Conservation (phyloP, 2,329 filamentous ascomycete genomes). For the Zasmidium cellare region DNA sequence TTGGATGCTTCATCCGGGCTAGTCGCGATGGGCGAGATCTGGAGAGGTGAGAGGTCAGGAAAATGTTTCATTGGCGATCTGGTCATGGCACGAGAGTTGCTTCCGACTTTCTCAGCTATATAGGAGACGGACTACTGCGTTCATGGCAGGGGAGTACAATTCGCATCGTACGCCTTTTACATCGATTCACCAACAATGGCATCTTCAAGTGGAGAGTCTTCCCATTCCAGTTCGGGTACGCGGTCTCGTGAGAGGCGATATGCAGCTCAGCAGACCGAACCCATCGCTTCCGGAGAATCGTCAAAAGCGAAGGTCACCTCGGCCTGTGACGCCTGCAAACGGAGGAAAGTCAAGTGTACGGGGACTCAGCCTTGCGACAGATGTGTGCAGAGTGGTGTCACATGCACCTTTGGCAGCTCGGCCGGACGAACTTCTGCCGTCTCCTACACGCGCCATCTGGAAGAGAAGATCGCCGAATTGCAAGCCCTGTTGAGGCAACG, state of each 20-base stretch:
- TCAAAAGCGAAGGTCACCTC: not conserved
- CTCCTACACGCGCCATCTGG: conserved; percentile 8
- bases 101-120: too few species aligned
- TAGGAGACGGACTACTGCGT: too few species aligned
- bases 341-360: conserved; percentile 9
- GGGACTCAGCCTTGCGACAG: conserved; percentile 9
- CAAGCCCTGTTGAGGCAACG: conserved; percentile 1
- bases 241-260: not conserved
- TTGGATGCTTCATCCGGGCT: too few species aligned
- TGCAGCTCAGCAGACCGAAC: not conserved
- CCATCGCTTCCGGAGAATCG: not conserved
- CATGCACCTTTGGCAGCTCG: conserved; percentile 9
- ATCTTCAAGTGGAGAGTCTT: not conserved
- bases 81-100: too few species aligned
- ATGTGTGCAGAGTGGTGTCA: not conserved
- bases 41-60: too few species aligned
- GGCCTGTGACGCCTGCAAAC: conserved; percentile 11
- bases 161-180: too few species aligned
- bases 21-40: too few species aligned
- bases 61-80: too few species aligned
- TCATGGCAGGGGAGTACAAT: too few species aligned
- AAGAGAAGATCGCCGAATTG: conserved; percentile 6
- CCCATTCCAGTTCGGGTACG: not conserved
- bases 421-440: conserved; percentile 1
- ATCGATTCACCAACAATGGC: not conserved